These are phyloP conservation scores for Candida jianshihensis DNA, from an alignment of 805 yeast genomes.

Conservation along the genomic window DNA sequence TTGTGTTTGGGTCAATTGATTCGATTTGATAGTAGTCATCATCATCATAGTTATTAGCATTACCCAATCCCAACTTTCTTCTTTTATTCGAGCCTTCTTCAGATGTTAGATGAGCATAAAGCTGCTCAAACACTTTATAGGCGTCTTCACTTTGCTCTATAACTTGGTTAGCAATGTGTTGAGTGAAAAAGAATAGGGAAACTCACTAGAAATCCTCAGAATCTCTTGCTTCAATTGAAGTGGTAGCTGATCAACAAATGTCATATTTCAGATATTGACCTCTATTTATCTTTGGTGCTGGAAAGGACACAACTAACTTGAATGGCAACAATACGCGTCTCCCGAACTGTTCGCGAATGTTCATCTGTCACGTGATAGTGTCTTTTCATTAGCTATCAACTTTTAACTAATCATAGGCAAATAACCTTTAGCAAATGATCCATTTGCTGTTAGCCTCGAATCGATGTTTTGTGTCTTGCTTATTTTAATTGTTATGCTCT, in stretches of 20 bases:
- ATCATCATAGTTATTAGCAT: not conserved
- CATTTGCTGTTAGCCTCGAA: too few relatives aligned
- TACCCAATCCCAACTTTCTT: not conserved
- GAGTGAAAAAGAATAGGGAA: not conserved
- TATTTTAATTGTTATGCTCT: too few relatives aligned
- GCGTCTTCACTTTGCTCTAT: slow-evolving; percentile 1
- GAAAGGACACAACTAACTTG: too few relatives aligned
- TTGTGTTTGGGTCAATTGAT: slow-evolving; percentile 18
- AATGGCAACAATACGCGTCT: too few relatives aligned
- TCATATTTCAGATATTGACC: slow-evolving; percentile 6
- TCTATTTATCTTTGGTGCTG: not conserved
- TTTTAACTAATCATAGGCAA: too few relatives aligned
- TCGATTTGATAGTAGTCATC: slow-evolving; percentile 8
- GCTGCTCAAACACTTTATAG: not conserved
- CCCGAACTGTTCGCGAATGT: too few relatives aligned
- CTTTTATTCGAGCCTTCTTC: slow-evolving; percentile 1
- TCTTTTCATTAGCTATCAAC: too few relatives aligned
- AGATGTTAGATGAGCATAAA: slow-evolving; percentile 1
- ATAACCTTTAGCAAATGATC: too few relatives aligned
- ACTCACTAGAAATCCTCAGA: slow-evolving; percentile 10
- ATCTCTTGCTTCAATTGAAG: slow-evolving; percentile 3
- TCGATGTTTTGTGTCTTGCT: too few relatives aligned
- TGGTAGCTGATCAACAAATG: slow-evolving; percentile 12
- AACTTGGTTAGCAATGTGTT: not conserved
- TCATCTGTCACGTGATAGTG: too few relatives aligned